Percentiles rank a stretch among this genome's conserved stretches.
phyloP scores from a whole-genome alignment of 768 basidiomycete species.

The Hericium alpestre region DNA sequence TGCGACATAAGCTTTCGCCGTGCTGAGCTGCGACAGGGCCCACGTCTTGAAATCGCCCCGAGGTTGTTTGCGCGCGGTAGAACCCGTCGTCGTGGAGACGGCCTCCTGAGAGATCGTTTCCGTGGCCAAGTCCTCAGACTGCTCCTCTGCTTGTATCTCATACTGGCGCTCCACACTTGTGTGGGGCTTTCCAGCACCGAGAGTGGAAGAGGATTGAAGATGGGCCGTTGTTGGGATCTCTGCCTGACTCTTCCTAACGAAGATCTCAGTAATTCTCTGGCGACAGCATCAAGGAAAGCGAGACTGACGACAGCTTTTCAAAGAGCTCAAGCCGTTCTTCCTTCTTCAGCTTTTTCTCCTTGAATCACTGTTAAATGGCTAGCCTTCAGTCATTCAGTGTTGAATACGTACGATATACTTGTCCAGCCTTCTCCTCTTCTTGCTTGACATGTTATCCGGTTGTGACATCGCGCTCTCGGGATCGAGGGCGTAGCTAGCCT shows the following conservation, averaged over 20 bases:
- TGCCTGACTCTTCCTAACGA: slow-evolving; percentile 52
- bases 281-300: not conserved
- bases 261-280: slow-evolving; percentile 12
- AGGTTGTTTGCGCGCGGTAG: slow-evolving; percentile 23
- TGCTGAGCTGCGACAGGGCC: slow-evolving; percentile 70
- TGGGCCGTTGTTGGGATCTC: slow-evolving; percentile 44
- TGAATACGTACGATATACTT: slow-evolving; percentile 33
- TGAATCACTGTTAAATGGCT: not conserved
- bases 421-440: slow-evolving; percentile 42
- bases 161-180: slow-evolving; percentile 55
- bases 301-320: slow-evolving; percentile 69
- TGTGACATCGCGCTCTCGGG: too few species aligned
- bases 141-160: slow-evolving; percentile 13
- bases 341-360: slow-evolving; percentile 90
- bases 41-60: slow-evolving; percentile 72
- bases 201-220: slow-evolving; percentile 71
- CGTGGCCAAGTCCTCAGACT: too few species aligned
- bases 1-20: slow-evolving; percentile 31
- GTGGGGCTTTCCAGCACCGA: slow-evolving; percentile 61
- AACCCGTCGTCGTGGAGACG: too few species aligned
- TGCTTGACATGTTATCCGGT: slow-evolving; percentile 25
- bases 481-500: too few species aligned
- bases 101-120: too few species aligned
- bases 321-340: slow-evolving; percentile 73
- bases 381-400: not conserved